Conservation (phyloP, 345 rosid species). For the Rhizophora mangle region DNA sequence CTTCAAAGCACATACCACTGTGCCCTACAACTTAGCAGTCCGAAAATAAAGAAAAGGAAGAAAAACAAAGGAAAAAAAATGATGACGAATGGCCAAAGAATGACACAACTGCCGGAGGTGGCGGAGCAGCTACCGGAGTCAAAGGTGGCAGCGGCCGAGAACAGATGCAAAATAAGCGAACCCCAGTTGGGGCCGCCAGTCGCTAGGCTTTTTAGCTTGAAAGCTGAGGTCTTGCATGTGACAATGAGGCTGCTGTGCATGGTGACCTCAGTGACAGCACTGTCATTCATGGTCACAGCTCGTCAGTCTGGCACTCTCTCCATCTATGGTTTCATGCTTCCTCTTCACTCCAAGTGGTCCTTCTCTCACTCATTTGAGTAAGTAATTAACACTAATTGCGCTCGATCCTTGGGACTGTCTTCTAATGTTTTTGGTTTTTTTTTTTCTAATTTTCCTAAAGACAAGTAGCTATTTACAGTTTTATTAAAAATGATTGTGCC, state of each 20-base stretch:
- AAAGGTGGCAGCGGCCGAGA: slow-evolving; percentile 20
- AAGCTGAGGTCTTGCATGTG: slow-evolving; percentile 39
- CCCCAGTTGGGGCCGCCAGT: neutral
- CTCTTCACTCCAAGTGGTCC: slow-evolving; percentile 70
- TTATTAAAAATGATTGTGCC: too few species aligned
- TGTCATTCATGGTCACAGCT: slow-evolving; percentile 70
- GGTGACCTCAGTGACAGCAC: slow-evolving; percentile 44
- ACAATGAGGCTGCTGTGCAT: slow-evolving; percentile 48
- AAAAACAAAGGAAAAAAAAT: neutral
- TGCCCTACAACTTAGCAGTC: neutral
- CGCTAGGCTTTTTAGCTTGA: slow-evolving; percentile 21
- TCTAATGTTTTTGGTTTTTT: too few species aligned
- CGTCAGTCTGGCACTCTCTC: slow-evolving; percentile 49
- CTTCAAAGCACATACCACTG: too few species aligned
- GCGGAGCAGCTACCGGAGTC: slow-evolving; percentile 29
- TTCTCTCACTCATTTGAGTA: slow-evolving; percentile 73
- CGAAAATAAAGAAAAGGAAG: neutral
- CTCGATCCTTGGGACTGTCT: neutral
- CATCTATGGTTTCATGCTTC: slow-evolving; percentile 61
- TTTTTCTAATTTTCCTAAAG: too few species aligned
- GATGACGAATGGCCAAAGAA: slow-evolving; percentile 32
- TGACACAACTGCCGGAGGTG: slow-evolving; percentile 21
- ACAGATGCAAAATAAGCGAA: slow-evolving; percentile 14
- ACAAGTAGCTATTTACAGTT: too few species aligned
- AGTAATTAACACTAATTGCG: slow-evolving; percentile 14